A percentile compares a stretch with the other conserved stretches of the same genome.
phyloP scores from a whole-genome alignment of 2,329 filamentous ascomycete species.

The Aspergillus sp. region DNA sequence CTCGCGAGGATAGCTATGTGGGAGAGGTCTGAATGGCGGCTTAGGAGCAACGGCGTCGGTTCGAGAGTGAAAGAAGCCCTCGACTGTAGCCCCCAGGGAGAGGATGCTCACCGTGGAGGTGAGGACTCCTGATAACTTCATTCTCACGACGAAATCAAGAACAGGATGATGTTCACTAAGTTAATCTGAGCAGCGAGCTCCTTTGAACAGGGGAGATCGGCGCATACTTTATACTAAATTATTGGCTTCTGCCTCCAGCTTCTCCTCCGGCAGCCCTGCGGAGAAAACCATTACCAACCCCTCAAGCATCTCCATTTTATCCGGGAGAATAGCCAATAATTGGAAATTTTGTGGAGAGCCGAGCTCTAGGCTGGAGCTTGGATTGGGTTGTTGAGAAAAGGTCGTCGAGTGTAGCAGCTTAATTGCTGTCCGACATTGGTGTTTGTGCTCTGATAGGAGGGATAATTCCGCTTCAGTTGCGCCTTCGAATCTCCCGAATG shows the following conservation, averaged over 20 bases:
- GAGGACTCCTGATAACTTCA: constrained; percentile 28
- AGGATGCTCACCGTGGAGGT: constrained; percentile 23
- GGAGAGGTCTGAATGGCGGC: constrained; percentile 31
- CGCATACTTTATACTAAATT: neutral
- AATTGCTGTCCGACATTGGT: neutral
- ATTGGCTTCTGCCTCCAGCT: neutral
- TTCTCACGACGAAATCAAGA: constrained; percentile 6
- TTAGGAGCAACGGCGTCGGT: constrained; percentile 29
- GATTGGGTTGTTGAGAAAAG: neutral
- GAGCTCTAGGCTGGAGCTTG: constrained; percentile 7
- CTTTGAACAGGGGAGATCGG: neutral
- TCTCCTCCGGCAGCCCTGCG: neutral
- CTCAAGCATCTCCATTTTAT: constrained; percentile 1
- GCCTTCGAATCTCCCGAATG: constrained; percentile 13
- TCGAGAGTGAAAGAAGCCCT: constrained; percentile 22
- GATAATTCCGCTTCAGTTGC: constrained; percentile 9
- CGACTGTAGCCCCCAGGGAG: constrained; percentile 19
- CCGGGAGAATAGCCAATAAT: neutral
- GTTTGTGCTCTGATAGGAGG: constrained; percentile 19
- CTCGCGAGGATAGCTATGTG: constrained; percentile 22
- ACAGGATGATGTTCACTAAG: neutral
- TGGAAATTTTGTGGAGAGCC: neutral
- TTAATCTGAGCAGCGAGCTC: neutral
- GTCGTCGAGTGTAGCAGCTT: neutral
- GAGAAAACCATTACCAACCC: neutral